phyloP scores from a whole-genome alignment of 2,329 filamentous ascomycete genomes.

The Cladophialophora exuberans region DNA sequence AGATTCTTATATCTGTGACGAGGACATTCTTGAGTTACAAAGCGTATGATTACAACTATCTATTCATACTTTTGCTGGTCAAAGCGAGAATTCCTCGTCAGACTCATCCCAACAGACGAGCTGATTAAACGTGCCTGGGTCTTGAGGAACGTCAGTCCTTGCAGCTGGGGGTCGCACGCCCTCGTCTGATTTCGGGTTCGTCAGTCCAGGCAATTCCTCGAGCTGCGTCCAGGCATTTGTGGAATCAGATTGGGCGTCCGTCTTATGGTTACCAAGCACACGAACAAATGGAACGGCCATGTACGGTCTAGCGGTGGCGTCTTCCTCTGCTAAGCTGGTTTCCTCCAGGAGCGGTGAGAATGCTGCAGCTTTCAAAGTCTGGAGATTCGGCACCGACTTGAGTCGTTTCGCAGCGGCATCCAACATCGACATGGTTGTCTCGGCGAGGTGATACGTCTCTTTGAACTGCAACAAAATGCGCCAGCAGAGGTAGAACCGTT shows the following conservation, averaged over 20 bases:
- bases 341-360: constrained; percentile 2
- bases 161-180: neutral
- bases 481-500: constrained; percentile 28
- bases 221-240: neutral
- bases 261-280: constrained; percentile 13
- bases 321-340: neutral
- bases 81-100: neutral
- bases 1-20: no score
- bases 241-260: neutral
- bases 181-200: neutral
- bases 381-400: constrained; percentile 9
- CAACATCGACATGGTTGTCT: constrained; percentile 21
- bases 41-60: no score
- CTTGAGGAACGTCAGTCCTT: neutral
- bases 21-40: no score
- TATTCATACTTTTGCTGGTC: no score
- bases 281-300: constrained; percentile 9
- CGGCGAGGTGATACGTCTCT: constrained; percentile 18
- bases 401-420: constrained; percentile 20
- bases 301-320: neutral
- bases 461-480: constrained; percentile 22
- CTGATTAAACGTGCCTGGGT: constrained; percentile 5
- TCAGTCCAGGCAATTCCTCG: neutral
- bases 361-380: neutral
- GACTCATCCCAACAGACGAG: constrained; percentile 8